Conservation (phyloP, 1,284 basidiomycete species). For the Leccinum pachyderme region DNA sequence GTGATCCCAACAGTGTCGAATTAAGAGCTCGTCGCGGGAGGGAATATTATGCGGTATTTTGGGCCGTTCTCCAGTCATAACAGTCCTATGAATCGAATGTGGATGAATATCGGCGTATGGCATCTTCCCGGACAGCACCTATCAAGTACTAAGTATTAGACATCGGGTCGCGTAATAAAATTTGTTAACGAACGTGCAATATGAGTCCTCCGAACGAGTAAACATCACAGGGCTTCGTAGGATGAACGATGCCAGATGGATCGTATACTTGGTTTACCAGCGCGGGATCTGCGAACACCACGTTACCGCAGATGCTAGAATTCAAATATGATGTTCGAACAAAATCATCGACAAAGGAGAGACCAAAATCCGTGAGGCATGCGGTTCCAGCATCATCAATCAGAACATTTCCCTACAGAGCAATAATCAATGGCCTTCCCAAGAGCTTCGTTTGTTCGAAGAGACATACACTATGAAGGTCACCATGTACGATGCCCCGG, state of each 20-base stretch:
- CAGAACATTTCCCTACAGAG: conserved; percentile 29
- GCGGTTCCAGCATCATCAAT: conserved; percentile 24
- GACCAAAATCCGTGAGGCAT: conserved; percentile 37
- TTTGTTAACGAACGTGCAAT: conserved; percentile 24
- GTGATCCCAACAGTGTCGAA: conserved; percentile 20
- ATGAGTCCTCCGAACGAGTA: conserved; percentile 35
- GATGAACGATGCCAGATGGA: conserved; percentile 7
- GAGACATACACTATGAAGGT: conserved; percentile 27
- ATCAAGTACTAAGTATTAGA: conserved; percentile 9
- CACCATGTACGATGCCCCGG: conserved; percentile 23
- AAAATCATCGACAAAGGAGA: conserved; percentile 35
- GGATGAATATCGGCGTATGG: conserved; percentile 18
- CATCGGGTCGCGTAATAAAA: not conserved
- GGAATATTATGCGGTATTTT: conserved; percentile 11
- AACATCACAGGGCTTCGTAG: conserved; percentile 29
- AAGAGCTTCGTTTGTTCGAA: not conserved
- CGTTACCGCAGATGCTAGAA: conserved; percentile 30
- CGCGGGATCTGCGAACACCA: conserved; percentile 39
- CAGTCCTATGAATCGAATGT: not conserved
- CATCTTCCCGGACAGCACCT: conserved; percentile 23
- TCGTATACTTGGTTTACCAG: conserved; percentile 18
- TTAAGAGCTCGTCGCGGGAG: conserved; percentile 9
- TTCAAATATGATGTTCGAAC: conserved; percentile 34
- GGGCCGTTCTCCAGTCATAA: conserved; percentile 16
- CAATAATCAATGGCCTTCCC: not conserved